Base-by-base conservation (phyloP, 2,329 filamentous ascomycete genomes). In the Aspergillus fischeri region DNA sequence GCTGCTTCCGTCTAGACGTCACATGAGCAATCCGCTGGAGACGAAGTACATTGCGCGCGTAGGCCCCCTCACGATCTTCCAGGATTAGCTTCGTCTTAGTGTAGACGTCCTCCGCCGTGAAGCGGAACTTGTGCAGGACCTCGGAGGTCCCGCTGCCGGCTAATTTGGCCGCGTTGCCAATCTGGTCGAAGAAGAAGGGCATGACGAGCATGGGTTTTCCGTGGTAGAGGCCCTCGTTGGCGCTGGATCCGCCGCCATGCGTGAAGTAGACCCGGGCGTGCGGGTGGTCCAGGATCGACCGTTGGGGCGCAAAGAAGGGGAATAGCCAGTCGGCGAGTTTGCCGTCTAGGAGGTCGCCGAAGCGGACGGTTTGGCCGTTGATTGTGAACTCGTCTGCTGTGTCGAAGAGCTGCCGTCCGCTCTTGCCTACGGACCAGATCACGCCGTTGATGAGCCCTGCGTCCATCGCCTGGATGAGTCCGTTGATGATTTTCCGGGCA, bases 181-280 rank as follows among this genome's bases (percentile, higher is more conserved):
- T 66, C 58, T 80, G 78, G 51, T 79, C 78, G 35, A 74, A 76
- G 65, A 75, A 79, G 57, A 75, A 71, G 0, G 70, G 70, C 21
- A 79, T 65, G 1, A 61, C 56, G 0, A 80, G 57, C 52, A 76
- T 68, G 0, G 72, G 71, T 1, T 64, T 72, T 0, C 75, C 76
- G 50, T 78, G 75, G 56, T 71, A 78, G 2, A 74, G 56, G 2
- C 67, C 70, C 60, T 79, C 77, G 49, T 78, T 79, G 29, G 73
- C 75, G 35, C 71, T 75, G 11, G 72, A 75, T 0, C 71, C 71
- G 5, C 77, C 77, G 3, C 73, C 77, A 48, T 79, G 77, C 0
- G 74, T 79, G 29, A 77, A 65, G 60, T 73, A 79, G 28, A 79
- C 27, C 10, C 49, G 50, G 21, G 44, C 25, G n/a, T 35, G 20